A percentile compares a stretch with the other conserved stretches of the same genome.
phyloP scores from a whole-genome alignment of 345 rosid genomes.

The Noccaea caerulescens region DNA sequence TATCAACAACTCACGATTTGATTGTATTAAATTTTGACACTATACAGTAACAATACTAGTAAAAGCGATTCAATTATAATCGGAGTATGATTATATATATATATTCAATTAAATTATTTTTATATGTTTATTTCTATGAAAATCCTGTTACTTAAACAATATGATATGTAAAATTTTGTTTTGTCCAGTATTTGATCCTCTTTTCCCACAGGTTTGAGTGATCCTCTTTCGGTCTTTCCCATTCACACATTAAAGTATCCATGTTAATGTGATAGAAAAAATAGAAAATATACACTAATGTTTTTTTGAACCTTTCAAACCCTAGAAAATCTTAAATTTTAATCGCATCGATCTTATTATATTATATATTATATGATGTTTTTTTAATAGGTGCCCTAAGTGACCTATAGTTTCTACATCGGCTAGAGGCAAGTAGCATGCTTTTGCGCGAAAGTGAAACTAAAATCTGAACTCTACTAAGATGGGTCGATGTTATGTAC shows the following conservation, averaged over 20 bases:
- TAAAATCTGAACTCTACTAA: slow-evolving; percentile 38
- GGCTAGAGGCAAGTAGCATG: slow-evolving; percentile 41
- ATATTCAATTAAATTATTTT: neutral
- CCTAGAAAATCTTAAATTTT: neutral
- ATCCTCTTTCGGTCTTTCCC: neutral
- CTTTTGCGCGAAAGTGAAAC: slow-evolving; percentile 46
- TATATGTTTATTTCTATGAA: neutral
- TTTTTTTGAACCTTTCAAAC: neutral
- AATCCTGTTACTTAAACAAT: neutral
- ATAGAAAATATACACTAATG: neutral
- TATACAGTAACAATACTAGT: no score
- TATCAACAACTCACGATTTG: no score
- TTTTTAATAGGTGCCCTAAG: slow-evolving; percentile 26
- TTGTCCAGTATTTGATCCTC: neutral
- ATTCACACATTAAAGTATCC: neutral
- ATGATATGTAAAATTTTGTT: neutral
- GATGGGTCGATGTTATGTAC: slow-evolving; percentile 44
- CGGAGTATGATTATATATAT: no score
- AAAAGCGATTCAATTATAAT: no score
- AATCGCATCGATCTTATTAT: neutral
- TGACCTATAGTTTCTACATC: slow-evolving; percentile 33
- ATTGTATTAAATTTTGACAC: no score
- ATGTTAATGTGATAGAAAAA: neutral
- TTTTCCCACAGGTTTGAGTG: no score
- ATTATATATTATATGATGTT: neutral